Percentiles rank a stretch among this genome's conserved stretches.
Evolutionary conservation across 2,329 filamentous ascomycete genomes (phyloP).

Genomic region (Raffaelea ambrosiae): DNA sequence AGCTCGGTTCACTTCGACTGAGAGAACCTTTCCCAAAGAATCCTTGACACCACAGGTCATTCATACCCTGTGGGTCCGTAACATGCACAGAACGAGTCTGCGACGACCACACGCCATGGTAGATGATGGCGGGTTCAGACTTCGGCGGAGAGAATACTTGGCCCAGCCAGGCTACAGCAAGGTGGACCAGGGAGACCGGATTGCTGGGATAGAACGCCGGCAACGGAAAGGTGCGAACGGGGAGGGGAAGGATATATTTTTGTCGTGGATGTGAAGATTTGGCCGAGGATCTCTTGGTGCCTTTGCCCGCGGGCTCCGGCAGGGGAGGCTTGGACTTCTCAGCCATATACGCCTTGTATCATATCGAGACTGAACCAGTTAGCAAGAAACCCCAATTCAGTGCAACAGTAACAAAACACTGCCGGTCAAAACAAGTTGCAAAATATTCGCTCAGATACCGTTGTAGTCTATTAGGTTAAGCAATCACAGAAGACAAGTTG

Average conservation of each 20-base stretch:
- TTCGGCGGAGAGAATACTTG: slow-evolving; percentile 62
- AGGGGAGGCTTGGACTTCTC: slow-evolving; percentile 14
- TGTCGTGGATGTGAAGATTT: slow-evolving; percentile 31
- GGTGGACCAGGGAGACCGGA: slow-evolving; percentile 75
- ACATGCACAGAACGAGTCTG: slow-evolving; percentile 79
- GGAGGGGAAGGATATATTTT: slow-evolving; percentile 71
- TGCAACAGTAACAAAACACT: background rate
- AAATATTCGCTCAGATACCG: slow-evolving; percentile 74
- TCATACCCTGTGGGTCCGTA: slow-evolving; percentile 64
- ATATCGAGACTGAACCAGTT: slow-evolving; percentile 11
- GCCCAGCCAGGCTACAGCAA: slow-evolving; percentile 67
- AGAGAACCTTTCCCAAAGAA: slow-evolving; percentile 94
- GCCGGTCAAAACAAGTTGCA: background rate
- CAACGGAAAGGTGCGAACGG: slow-evolving; percentile 73
- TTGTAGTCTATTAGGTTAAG: slow-evolving; percentile 80
- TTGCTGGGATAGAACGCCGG: slow-evolving; percentile 88
- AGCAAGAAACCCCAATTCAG: background rate
- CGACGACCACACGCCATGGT: slow-evolving; percentile 71
- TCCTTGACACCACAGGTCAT: slow-evolving; percentile 88
- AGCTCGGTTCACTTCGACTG: slow-evolving; percentile 90
- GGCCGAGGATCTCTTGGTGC: slow-evolving; percentile 7
- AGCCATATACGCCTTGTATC: slow-evolving; percentile 21
- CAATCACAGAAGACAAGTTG: slow-evolving; percentile 53
- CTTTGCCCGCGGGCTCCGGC: slow-evolving; percentile 2
- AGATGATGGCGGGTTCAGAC: slow-evolving; percentile 54